Base-by-base conservation (phyloP, 805 yeast species). In the Pichia insulana region DNA sequence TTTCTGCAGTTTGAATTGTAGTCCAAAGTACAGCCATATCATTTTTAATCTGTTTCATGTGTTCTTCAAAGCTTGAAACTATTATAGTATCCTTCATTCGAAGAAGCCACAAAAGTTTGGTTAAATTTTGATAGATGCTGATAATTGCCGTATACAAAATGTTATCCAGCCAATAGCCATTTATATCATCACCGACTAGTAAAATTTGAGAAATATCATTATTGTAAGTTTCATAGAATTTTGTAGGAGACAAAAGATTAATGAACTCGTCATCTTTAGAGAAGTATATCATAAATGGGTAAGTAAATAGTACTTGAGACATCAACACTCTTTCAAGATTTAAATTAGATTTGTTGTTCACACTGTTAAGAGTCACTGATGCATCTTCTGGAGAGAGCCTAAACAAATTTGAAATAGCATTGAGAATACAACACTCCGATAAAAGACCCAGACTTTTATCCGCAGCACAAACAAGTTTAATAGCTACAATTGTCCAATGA, bases 231-330 rank as follows among this genome's bases (percentile, higher is more conserved):
- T 59, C 58, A 37, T 59, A 58, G 3, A 61, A 59, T 31, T 50
- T 50, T 45, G 63, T 70, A 4, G 78, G 77, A 19, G 68, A 61
- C 1, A 74, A 73, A 10, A 70, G 41, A 1, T 54, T 52, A 22
- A 44, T 35, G 46, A 62, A 40, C 11, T 62, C 59, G 3, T 53
- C 44, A 16, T 50, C 53, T 2, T 62, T 53, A 15, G 72, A 59
- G 36, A 64, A 59, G 26, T 69, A 58, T 4, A 71, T 47, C 4
- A 64, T 56, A 8, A 65, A 58, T 7, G 70, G 57, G 45, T 65
- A 70, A 43, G 65, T 68, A 53, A 65, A 68, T 3, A 70, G 50
- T 68, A 71, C 19, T 25, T 51, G 44, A 16, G 34, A 30, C 41
- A 49, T 39, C 15, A 48, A 32, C 11, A 39, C 28, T 30, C 37